Conservation (phyloP, 768 basidiomycete genomes). For the Wakefieldia striispora region DNA sequence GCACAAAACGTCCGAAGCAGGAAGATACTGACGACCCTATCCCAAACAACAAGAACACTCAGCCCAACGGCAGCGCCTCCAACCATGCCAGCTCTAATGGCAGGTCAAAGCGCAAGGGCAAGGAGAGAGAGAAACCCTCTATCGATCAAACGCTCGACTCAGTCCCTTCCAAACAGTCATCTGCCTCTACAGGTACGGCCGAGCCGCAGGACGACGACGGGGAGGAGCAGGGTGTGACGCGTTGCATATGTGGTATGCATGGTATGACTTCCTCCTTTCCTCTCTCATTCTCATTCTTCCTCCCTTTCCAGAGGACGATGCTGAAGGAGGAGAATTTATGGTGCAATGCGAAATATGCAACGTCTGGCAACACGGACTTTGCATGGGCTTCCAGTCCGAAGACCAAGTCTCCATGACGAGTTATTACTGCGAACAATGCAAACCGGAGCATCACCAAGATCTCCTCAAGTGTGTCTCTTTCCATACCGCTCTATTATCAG, state of each 20-base stretch:
- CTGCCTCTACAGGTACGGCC: conserved; percentile 33
- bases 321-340: conserved; percentile 92
- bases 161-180: conserved; percentile 27
- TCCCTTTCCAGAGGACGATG: conserved; percentile 59
- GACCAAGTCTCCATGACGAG: conserved; percentile 73
- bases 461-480: conserved; percentile 67
- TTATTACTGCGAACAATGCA: conserved; percentile 94
- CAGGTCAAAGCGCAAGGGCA: conserved; percentile 61
- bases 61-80: conserved; percentile 30
- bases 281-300: conserved; percentile 24
- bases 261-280: conserved; percentile 45
- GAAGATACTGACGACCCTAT: conserved; percentile 68
- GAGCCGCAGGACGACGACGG: conserved; percentile 43
- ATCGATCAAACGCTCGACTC: conserved; percentile 31
- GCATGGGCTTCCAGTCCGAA: conserved; percentile 88
- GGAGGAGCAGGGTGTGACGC: conserved; percentile 61
- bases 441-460: conserved; percentile 80
- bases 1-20: conserved; percentile 65
- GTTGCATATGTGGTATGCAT: conserved; percentile 82
- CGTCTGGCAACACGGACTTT: conserved; percentile 96
- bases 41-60: conserved; percentile 41
- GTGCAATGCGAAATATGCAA: conserved; percentile 97
- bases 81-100: conserved; percentile 35
- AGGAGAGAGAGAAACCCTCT: conserved; percentile 57
- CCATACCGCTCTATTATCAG: conserved; percentile 12